phyloP scores from a whole-genome alignment of 768 basidiomycete species.

The Hydnomerulius pinastri region DNA sequence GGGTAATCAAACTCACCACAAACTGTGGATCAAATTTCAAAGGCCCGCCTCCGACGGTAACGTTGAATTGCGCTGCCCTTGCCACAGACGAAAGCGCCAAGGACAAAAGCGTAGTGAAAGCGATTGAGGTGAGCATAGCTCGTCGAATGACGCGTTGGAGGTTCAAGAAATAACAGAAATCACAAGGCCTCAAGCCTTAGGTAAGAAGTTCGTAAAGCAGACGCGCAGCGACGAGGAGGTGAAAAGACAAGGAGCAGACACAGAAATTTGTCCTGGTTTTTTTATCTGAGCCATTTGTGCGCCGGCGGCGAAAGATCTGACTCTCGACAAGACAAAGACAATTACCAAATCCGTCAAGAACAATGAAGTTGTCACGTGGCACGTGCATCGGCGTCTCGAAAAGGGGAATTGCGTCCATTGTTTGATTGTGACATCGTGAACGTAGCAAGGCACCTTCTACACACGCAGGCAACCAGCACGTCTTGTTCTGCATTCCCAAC shows the following conservation, averaged over 20 bases:
- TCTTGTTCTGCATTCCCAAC: no score
- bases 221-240: slow-evolving; percentile 9
- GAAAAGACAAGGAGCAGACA: neutral
- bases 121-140: neutral
- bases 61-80: slow-evolving; percentile 11
- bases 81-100: slow-evolving; percentile 5
- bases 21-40: slow-evolving; percentile 10
- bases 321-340: neutral
- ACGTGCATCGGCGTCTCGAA: no score
- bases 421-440: no score
- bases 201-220: neutral
- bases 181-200: slow-evolving; percentile 7
- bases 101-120: neutral
- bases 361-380: neutral
- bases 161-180: neutral
- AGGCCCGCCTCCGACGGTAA: slow-evolving; percentile 16
- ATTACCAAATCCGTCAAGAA: neutral
- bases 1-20: slow-evolving; percentile 23
- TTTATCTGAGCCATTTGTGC: slow-evolving; percentile 1
- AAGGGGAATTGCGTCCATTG: no score
- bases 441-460: no score
- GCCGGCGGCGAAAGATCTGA: neutral
- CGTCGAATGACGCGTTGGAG: neutral
- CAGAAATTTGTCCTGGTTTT: neutral
- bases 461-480: no score